Evolutionary conservation across 177 flowering plant species (phyloP).

Genomic region (Tripterygium wilfordii): DNA sequence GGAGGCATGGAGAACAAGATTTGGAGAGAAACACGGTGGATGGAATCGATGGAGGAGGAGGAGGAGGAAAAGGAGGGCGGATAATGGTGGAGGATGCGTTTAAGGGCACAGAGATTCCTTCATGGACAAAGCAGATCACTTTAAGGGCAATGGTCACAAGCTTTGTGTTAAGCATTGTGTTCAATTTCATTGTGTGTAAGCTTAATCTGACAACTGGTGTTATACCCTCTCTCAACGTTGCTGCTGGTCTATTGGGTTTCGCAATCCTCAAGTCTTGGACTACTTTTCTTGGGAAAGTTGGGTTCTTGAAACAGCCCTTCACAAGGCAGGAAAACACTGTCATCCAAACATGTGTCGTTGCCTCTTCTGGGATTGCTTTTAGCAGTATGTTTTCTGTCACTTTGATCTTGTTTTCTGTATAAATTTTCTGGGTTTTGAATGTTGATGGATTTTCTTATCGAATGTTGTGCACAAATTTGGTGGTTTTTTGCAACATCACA

Average conservation of each 20-base stretch:
- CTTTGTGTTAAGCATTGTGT: conserved; percentile 20
- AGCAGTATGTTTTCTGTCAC: conserved; percentile 42
- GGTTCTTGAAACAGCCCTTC: conserved; percentile 33
- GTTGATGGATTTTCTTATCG: no score
- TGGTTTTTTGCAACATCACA: no score
- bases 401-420: no score
- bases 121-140: conserved; percentile 36
- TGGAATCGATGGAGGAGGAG: no score
- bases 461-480: no score
- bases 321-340: conserved; percentile 43
- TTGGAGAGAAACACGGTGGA: no score
- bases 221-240: conserved; percentile 37
- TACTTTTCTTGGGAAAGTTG: conserved; percentile 6
- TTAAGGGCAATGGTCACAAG: conserved; percentile 27
- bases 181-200: conserved; percentile 38
- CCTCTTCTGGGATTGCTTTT: conserved; percentile 41
- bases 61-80: neutral
- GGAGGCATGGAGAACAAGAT: no score
- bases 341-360: conserved; percentile 39
- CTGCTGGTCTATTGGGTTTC: conserved; percentile 37
- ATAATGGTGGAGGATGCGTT: conserved; percentile 18
- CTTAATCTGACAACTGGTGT: conserved; percentile 42
- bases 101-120: conserved; percentile 15
- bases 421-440: no score
- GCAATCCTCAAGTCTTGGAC: conserved; percentile 26